Percentiles rank a stretch among this genome's conserved stretches.
Evolutionary conservation across 164 flowering plant genomes (phyloP).

Genomic region (Saururus chinensis): DNA sequence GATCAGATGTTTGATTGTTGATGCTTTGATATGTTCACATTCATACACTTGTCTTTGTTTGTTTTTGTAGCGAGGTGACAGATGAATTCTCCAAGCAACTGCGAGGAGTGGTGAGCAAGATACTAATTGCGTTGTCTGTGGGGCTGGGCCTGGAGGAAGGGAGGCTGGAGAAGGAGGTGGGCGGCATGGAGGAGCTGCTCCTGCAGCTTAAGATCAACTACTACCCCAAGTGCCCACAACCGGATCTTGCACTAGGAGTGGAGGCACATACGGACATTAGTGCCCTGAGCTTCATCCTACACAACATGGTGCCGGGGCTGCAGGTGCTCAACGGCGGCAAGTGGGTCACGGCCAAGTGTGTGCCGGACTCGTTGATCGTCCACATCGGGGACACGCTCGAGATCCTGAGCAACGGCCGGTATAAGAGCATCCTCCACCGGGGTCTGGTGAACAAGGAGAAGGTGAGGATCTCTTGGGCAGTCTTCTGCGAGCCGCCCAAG

Average conservation of each 20-base stretch:
- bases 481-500: slow-evolving; percentile 90
- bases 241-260: slow-evolving; percentile 86
- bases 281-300: slow-evolving; percentile 82
- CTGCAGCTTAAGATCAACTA: slow-evolving; percentile 87
- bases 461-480: slow-evolving; percentile 94
- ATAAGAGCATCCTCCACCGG: slow-evolving; percentile 82
- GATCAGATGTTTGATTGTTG: no score
- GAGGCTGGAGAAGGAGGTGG: slow-evolving; percentile 70
- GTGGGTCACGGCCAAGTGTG: slow-evolving; percentile 92
- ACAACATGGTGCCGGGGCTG: slow-evolving; percentile 97
- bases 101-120: slow-evolving; percentile 45
- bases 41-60: no score
- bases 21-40: no score
- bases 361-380: slow-evolving; percentile 75
- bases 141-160: slow-evolving; percentile 74
- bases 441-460: slow-evolving; percentile 93
- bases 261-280: slow-evolving; percentile 91
- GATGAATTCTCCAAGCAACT: slow-evolving; percentile 51
- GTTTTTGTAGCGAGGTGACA: slow-evolving; percentile 45
- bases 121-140: slow-evolving; percentile 45
- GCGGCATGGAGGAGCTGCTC: slow-evolving; percentile 65
- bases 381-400: slow-evolving; percentile 87
- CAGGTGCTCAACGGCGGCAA: slow-evolving; percentile 55
- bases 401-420: slow-evolving; percentile 81
- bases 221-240: slow-evolving; percentile 95